Conservation (phyloP, 2,329 filamentous ascomycete species). For the Xylogone sp. region DNA sequence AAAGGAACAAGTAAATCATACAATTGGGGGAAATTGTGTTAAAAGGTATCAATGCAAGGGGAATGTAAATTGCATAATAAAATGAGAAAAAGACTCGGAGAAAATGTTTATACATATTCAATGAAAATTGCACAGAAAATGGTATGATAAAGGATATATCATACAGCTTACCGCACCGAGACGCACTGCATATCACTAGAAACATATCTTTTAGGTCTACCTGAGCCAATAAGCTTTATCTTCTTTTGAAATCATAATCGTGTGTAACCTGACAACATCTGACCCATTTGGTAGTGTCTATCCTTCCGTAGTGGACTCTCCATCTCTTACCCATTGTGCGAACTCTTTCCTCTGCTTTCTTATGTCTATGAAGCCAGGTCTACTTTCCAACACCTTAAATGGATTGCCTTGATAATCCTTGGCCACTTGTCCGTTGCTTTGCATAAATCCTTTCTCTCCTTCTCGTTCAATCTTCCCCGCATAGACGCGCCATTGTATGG, state of each 20-base stretch:
- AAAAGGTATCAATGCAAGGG: too few relatives aligned
- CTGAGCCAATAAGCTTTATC: not conserved
- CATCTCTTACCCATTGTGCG: conserved; percentile 62
- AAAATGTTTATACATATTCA: too few relatives aligned
- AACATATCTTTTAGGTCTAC: not conserved
- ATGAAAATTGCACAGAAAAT: too few relatives aligned
- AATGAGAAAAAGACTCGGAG: too few relatives aligned
- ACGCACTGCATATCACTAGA: too few relatives aligned
- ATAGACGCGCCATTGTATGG: conserved; percentile 81
- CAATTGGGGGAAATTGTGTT: too few relatives aligned
- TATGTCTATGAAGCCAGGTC: conserved; percentile 85
- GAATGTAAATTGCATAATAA: too few relatives aligned
- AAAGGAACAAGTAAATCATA: too few relatives aligned
- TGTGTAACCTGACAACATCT: not conserved
- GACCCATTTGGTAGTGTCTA: conserved; percentile 14
- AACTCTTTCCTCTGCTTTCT: conserved; percentile 78
- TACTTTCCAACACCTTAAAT: conserved; percentile 72
- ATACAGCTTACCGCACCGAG: too few relatives aligned
- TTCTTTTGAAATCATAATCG: not conserved
- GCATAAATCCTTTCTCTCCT: conserved; percentile 55
- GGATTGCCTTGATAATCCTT: conserved; percentile 73
- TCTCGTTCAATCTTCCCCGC: conserved; percentile 80
- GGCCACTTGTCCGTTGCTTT: conserved; percentile 60
- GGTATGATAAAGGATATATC: too few relatives aligned
- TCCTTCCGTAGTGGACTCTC: conserved; percentile 10